phyloP scores from a whole-genome alignment of 1,139 yeast species.

The Torulaspora pretoriensis region DNA sequence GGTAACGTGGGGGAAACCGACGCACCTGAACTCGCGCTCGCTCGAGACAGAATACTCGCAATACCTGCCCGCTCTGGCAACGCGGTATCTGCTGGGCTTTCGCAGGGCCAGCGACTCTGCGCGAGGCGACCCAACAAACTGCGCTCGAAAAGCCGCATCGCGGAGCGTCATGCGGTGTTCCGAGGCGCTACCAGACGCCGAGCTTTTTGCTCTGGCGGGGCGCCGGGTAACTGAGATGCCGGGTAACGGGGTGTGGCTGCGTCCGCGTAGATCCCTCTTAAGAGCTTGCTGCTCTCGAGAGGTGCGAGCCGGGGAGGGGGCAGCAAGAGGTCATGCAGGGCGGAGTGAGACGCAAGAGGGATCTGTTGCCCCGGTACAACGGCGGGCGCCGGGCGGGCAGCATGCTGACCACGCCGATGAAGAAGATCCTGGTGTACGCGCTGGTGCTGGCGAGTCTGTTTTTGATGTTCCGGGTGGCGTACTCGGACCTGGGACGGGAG shows the following conservation, averaged over 20 bases:
- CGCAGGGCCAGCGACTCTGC: too few species aligned
- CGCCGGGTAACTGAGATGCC: too few species aligned
- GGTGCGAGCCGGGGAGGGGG: too few species aligned
- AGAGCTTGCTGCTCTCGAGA: too few species aligned
- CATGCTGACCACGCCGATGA: slow-evolving; percentile 44
- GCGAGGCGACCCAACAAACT: not conserved
- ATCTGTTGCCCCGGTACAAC: slow-evolving; percentile 34
- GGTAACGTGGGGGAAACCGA: slow-evolving; percentile 2
- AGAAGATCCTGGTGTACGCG: slow-evolving; percentile 40
- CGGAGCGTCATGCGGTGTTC: not conserved
- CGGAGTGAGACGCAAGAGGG: slow-evolving; percentile 35
- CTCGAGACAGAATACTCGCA: not conserved
- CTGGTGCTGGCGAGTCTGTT: slow-evolving; percentile 36
- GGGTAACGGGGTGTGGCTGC: too few species aligned
- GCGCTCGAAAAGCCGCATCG: not conserved
- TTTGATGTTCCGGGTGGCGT: slow-evolving; percentile 31
- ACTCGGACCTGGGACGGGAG: slow-evolving; percentile 19
- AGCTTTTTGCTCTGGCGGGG: too few species aligned
- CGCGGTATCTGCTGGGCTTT: not conserved
- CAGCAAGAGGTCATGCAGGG: slow-evolving; percentile 32
- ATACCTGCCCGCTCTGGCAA: not conserved
- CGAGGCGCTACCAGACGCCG: not conserved
- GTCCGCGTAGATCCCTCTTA: too few species aligned
- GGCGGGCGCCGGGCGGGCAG: slow-evolving; percentile 16
- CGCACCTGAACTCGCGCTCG: not conserved